Evolutionary conservation across 495 filamentous ascomycete genomes (phyloP).

Genomic region (Hyaloscypha bicolor): DNA sequence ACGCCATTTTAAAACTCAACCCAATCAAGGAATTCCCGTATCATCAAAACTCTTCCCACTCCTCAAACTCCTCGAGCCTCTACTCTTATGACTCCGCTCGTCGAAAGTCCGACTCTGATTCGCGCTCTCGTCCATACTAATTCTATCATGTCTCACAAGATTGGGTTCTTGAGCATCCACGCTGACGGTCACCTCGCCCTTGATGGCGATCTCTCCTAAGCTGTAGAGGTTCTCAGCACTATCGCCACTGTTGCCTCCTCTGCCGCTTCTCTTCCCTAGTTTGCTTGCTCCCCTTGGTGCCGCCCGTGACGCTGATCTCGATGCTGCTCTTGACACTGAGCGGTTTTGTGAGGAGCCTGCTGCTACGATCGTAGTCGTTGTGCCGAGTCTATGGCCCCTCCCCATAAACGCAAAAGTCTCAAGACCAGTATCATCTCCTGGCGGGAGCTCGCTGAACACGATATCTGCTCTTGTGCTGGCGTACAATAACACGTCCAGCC

Average conservation of each 20-base stretch:
- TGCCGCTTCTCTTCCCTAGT: neutral
- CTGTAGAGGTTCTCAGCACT: slow-evolving; percentile 30
- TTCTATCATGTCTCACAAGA: neutral
- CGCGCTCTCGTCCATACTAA: slow-evolving; percentile 9
- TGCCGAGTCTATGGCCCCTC: slow-evolving; percentile 26
- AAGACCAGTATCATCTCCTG: slow-evolving; percentile 44
- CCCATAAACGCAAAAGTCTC: slow-evolving; percentile 53
- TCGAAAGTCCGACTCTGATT: slow-evolving; percentile 9
- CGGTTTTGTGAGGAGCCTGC: neutral
- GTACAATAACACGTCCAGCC: slow-evolving; percentile 74
- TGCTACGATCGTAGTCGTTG: slow-evolving; percentile 16
- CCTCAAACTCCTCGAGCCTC: neutral
- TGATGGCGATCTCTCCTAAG: slow-evolving; percentile 26
- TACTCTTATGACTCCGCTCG: slow-evolving; percentile 20
- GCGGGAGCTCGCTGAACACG: slow-evolving; percentile 45
- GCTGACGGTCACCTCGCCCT: slow-evolving; percentile 26
- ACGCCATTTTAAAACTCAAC: neutral
- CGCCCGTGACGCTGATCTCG: neutral
- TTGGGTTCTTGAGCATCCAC: slow-evolving; percentile 11
- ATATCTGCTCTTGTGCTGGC: slow-evolving; percentile 64
- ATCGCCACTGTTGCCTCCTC: slow-evolving; percentile 1
- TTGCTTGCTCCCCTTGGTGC: neutral
- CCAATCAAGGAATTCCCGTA: neutral
- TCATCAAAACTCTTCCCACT: neutral
- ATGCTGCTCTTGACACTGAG: slow-evolving; percentile 1